A percentile compares a stretch with the other conserved stretches of the same genome.
Evolutionary conservation across 768 basidiomycete species (phyloP).

Genomic region (Psilocybe cubensis): DNA sequence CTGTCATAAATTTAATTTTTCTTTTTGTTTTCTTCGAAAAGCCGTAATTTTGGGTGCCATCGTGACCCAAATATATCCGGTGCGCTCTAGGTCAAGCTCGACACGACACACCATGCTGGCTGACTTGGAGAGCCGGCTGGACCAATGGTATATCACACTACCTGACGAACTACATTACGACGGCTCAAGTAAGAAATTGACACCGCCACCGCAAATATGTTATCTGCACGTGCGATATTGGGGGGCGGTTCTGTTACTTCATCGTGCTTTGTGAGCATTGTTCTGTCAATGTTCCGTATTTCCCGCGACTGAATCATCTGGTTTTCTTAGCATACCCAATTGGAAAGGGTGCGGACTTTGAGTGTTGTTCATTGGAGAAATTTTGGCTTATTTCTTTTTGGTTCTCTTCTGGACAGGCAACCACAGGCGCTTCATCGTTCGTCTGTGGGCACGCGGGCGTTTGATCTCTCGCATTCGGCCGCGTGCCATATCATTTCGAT

Average conservation of each 20-base stretch:
- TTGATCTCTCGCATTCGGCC: constrained; percentile 76
- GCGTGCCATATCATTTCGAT: constrained; percentile 72
- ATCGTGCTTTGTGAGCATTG: constrained; percentile 76
- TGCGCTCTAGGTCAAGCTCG: constrained; percentile 47
- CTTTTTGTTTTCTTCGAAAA: constrained; percentile 27
- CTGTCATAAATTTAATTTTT: no score
- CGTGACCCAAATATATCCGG: constrained; percentile 71
- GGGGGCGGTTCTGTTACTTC: constrained; percentile 71
- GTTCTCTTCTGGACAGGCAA: constrained; percentile 27
- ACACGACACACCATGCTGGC: constrained; percentile 53
- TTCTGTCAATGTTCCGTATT: not conserved
- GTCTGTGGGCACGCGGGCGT: constrained; percentile 62
- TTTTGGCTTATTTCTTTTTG: constrained; percentile 1
- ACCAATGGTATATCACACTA: constrained; percentile 75
- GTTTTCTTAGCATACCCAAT: constrained; percentile 63
- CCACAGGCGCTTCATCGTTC: constrained; percentile 50
- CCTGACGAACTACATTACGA: constrained; percentile 68
- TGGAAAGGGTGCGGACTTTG: constrained; percentile 58
- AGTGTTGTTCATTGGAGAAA: constrained; percentile 4
- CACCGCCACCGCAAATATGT: constrained; percentile 68
- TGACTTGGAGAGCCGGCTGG: constrained; percentile 65
- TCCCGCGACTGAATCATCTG: not conserved
- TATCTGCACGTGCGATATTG: constrained; percentile 78
- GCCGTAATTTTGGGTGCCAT: constrained; percentile 71
- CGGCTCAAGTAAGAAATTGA: constrained; percentile 50